Evolutionary conservation across 2,329 filamentous ascomycete genomes (phyloP).

Genomic region (Blastomyces gilchristii): DNA sequence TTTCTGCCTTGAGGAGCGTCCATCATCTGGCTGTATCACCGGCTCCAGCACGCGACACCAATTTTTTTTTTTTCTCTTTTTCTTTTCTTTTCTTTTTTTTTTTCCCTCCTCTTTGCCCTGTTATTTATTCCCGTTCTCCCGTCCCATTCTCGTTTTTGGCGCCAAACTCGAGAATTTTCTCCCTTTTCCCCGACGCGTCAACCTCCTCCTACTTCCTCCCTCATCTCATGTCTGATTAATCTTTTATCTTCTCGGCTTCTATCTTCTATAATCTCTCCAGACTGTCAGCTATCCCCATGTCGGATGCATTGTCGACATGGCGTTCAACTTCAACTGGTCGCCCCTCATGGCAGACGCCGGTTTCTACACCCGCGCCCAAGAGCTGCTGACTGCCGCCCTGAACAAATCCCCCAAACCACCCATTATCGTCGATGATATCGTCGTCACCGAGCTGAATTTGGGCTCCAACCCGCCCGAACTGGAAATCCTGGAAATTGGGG

Average conservation of each 20-base stretch:
- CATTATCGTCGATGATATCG: constrained; percentile 98
- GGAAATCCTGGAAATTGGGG: constrained; percentile 95
- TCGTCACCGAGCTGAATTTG: constrained; percentile 94
- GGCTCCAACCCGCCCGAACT: constrained; percentile 88
- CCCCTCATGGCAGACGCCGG: constrained; percentile 89
- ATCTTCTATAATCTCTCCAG: background rate
- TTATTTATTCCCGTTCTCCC: background rate
- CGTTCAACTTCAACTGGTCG: constrained; percentile 99
- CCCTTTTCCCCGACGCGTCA: background rate
- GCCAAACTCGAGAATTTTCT: background rate
- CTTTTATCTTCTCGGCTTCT: background rate
- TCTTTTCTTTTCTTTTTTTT: background rate
- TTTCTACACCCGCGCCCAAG: constrained; percentile 81
- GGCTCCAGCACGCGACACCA: background rate
- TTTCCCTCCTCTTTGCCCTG: too few relatives aligned
- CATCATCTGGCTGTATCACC: background rate
- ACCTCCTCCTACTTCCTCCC: too few relatives aligned
- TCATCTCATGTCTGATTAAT: too few relatives aligned
- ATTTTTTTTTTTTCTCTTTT: background rate
- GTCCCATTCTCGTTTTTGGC: background rate
- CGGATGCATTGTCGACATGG: constrained; percentile 51
- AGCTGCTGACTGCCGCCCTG: constrained; percentile 85
- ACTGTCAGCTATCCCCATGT: background rate
- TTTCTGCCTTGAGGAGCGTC: too few relatives aligned
- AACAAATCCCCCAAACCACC: constrained; percentile 98